phyloP scores from a whole-genome alignment of 2,329 filamentous ascomycete genomes.

The Claviceps citrina region DNA sequence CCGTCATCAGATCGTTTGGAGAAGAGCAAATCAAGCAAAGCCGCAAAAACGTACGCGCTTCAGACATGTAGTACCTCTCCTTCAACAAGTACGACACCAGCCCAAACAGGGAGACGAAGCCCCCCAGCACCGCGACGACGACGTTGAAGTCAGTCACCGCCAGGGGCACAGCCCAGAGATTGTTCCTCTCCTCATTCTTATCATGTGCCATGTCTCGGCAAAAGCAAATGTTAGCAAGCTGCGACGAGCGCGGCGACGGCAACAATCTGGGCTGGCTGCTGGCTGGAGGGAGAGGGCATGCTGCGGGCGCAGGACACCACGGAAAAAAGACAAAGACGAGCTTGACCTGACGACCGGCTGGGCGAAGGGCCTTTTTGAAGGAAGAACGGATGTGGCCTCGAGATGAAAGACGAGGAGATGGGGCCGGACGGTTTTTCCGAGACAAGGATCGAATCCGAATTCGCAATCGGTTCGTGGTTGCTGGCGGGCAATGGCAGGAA shows the following conservation, averaged over 20 bases:
- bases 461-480: too few species aligned
- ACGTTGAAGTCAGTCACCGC: constrained; percentile 69
- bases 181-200: too few species aligned
- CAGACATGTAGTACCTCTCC: constrained; percentile 79
- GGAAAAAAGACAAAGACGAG: neutral
- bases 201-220: constrained; percentile 10
- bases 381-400: too few species aligned
- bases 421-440: too few species aligned
- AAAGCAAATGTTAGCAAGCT: constrained; percentile 10
- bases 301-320: neutral
- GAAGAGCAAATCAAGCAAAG: neutral
- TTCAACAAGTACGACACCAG: constrained; percentile 81
- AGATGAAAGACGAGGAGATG: too few species aligned
- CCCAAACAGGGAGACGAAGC: constrained; percentile 81
- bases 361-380: too few species aligned
- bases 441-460: too few species aligned
- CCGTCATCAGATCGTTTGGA: too few species aligned
- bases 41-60: constrained; percentile 50
- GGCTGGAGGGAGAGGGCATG: constrained; percentile 5
- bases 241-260: constrained; percentile 1
- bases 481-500: too few species aligned
- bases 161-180: constrained; percentile 29
- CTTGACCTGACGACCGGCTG: too few species aligned
- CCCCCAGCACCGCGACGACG: constrained; percentile 63
- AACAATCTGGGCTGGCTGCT: constrained; percentile 2